Evolutionary conservation across 2,329 filamentous ascomycete genomes (phyloP).

Genomic region (Sporothrix protearum): DNA sequence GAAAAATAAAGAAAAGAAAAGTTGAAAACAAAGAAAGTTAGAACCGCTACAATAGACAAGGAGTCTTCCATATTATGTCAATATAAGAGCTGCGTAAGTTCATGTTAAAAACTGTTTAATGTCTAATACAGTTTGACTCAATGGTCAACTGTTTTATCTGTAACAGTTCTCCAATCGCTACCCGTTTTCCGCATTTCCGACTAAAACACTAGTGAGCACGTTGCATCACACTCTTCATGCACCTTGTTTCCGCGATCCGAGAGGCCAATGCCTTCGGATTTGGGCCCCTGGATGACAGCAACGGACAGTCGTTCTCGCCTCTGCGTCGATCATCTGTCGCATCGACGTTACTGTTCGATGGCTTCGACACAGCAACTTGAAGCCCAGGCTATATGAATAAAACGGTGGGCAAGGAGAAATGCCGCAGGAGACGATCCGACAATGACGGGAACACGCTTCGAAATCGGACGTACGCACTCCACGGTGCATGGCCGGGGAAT

Average conservation of each 20-base stretch:
- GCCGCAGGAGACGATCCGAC: neutral
- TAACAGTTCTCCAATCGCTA: no score
- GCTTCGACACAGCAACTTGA: neutral
- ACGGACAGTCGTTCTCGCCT: neutral
- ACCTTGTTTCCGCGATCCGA: neutral
- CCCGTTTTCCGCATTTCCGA: no score
- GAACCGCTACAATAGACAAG: no score
- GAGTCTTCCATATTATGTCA: no score
- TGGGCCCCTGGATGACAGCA: neutral
- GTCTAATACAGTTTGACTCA: no score
- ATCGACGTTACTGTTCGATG: neutral
- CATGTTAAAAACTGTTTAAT: no score
- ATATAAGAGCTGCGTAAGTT: no score
- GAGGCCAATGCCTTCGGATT: neutral
- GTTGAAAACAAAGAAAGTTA: no score
- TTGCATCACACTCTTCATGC: neutral
- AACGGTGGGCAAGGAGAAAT: neutral
- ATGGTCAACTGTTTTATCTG: no score
- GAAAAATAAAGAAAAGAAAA: no score
- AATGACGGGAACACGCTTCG: no score
- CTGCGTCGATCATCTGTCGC: conserved; percentile 8
- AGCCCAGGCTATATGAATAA: conserved; percentile 1
- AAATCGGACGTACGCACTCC: neutral
- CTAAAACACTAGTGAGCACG: no score
- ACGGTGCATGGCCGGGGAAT: neutral